These are phyloP conservation scores for Pascua sp. DNA, from an alignment of 1,284 basidiomycete species.

Conservation along the genomic window DNA sequence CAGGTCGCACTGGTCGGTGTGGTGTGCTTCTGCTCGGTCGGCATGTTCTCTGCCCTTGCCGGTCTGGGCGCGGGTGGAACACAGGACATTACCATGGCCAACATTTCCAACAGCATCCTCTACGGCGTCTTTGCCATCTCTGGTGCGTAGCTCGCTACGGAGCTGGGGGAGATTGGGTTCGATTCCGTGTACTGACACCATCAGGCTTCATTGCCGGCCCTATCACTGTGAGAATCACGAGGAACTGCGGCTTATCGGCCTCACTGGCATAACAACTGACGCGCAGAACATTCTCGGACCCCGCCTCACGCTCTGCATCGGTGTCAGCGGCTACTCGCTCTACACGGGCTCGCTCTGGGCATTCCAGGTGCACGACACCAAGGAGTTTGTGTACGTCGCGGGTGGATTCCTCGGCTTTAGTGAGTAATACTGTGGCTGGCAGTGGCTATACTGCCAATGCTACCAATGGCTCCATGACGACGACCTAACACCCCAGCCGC, in stretches of 20 bases:
- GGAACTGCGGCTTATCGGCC: not conserved
- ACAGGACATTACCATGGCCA: slow-evolving; percentile 47
- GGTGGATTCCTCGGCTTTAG: slow-evolving; percentile 50
- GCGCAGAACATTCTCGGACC: slow-evolving; percentile 49
- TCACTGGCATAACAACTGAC: not conserved
- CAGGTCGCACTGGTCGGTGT: slow-evolving; percentile 53
- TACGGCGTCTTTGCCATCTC: slow-evolving; percentile 53
- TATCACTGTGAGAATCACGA: slow-evolving; percentile 42
- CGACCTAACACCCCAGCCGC: slow-evolving; percentile 1
- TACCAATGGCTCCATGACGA: not conserved
- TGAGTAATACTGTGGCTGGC: not conserved
- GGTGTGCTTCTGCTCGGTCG: slow-evolving; percentile 52
- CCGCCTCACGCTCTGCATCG: slow-evolving; percentile 50
- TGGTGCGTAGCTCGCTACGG: slow-evolving; percentile 43
- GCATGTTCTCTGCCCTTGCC: slow-evolving; percentile 56
- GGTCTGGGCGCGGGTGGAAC: slow-evolving; percentile 55
- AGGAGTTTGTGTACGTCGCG: slow-evolving; percentile 48
- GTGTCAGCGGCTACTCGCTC: slow-evolving; percentile 44
- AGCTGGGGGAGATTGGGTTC: too few relatives aligned
- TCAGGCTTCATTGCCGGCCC: slow-evolving; percentile 14
- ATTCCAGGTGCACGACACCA: slow-evolving; percentile 11
- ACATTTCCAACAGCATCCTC: slow-evolving; percentile 53
- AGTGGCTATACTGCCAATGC: slow-evolving; percentile 38
- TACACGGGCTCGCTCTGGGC: slow-evolving; percentile 35
- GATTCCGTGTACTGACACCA: too few relatives aligned